These are phyloP conservation scores for Penicillium sclerotigenum DNA, from an alignment of 2,329 filamentous ascomycete genomes.

Conservation along the genomic window DNA sequence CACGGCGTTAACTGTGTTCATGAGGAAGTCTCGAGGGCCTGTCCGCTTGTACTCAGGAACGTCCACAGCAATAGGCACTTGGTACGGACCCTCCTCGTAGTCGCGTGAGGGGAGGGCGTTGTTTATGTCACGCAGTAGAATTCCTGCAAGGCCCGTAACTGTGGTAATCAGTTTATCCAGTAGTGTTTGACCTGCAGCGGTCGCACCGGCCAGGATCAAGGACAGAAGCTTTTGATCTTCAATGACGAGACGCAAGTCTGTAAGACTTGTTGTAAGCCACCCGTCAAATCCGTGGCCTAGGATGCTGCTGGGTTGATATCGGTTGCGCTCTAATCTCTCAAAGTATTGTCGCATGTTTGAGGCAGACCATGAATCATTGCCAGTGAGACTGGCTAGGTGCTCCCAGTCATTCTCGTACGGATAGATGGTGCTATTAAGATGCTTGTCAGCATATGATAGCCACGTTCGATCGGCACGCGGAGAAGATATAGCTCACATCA, in stretches of 20 bases:
- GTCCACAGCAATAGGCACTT: constrained; percentile 57
- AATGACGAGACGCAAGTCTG: constrained; percentile 52
- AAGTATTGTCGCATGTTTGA: constrained; percentile 58
- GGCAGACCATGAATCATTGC: constrained; percentile 56
- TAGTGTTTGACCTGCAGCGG: constrained; percentile 49
- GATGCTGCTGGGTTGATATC: constrained; percentile 45
- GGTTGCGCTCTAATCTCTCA: constrained; percentile 51
- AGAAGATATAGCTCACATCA: constrained; percentile 41
- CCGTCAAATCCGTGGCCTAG: constrained; percentile 57
- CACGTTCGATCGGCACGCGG: not conserved
- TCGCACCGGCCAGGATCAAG: constrained; percentile 51
- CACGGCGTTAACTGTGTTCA: constrained; percentile 49
- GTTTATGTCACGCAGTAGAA: constrained; percentile 54
- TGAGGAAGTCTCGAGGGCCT: constrained; percentile 56
- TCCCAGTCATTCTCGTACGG: constrained; percentile 60
- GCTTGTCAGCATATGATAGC: not conserved
- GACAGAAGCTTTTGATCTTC: constrained; percentile 55
- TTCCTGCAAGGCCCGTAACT: constrained; percentile 44
- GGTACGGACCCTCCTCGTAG: constrained; percentile 49
- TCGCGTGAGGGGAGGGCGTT: constrained; percentile 47
- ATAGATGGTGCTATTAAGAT: constrained; percentile 46
- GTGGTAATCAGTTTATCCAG: constrained; percentile 41
- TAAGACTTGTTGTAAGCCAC: constrained; percentile 54
- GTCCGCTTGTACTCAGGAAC: constrained; percentile 49
- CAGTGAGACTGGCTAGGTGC: constrained; percentile 54